phyloP scores from a whole-genome alignment of 108 stramenopile species.

The Skeletonema costatum region DNA sequence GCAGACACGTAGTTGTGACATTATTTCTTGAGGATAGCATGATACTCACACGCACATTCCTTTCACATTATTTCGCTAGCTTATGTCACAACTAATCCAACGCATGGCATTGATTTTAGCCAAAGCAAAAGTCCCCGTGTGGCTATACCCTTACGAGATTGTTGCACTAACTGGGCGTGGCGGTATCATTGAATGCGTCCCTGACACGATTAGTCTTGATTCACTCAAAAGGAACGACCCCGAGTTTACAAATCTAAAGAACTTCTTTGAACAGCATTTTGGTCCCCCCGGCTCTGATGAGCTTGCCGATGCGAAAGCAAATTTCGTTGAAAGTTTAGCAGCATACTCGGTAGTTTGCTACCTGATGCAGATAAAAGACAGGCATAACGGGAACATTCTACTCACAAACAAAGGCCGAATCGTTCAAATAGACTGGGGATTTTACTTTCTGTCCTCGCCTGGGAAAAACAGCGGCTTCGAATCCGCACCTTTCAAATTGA shows the following conservation, averaged over 20 bases:
- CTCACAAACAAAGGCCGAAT: constrained; percentile 93
- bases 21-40: neutral
- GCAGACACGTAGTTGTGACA: neutral
- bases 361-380: constrained; percentile 97
- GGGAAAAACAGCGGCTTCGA: constrained; percentile 96
- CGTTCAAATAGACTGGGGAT: constrained; percentile 94
- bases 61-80: constrained; percentile 16
- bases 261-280: constrained; percentile 86
- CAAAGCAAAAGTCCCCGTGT: constrained; percentile 86
- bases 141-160: constrained; percentile 95
- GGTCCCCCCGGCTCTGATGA: constrained; percentile 64
- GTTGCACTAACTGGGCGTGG: constrained; percentile 86
- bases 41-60: neutral
- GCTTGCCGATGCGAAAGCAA: constrained; percentile 79
- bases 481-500: constrained; percentile 97
- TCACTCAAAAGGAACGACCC: constrained; percentile 90
- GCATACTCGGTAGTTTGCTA: constrained; percentile 94
- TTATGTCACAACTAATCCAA: constrained; percentile 91
- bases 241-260: constrained; percentile 72
- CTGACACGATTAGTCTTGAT: constrained; percentile 93
- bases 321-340: constrained; percentile 93
- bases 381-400: constrained; percentile 97
- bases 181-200: constrained; percentile 96
- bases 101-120: constrained; percentile 87
- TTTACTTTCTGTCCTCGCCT: constrained; percentile 92